Base-by-base conservation (phyloP, 2,329 filamentous ascomycete species). In the Calonectria pteridis region DNA sequence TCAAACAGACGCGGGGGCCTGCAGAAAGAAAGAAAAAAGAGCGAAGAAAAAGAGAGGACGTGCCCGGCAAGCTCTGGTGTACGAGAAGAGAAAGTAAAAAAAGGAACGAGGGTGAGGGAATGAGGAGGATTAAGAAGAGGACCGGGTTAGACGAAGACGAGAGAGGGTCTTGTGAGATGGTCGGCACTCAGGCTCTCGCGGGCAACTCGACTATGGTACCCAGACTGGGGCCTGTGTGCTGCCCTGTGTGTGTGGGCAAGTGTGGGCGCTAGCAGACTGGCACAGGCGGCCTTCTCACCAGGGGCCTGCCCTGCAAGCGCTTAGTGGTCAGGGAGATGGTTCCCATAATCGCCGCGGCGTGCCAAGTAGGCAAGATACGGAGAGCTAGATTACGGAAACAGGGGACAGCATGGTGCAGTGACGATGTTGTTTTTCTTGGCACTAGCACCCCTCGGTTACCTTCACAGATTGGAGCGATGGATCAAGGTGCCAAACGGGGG, bases 11-110 rank as follows among this genome's bases (percentile, higher is more conserved):
- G 76, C 76, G 72, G 67, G 46, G 69, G 72, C 55, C 78, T 77
- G 77, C 55, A 75, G 72, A 65, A 53, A 67, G 37, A 73, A 72
- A 65, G 50, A 67, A 28, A 73, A 72, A 74, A 76, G 73, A 74
- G 79, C 53, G 71, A 76, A 79, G 59, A 59, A 62, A 83, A 83
- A 72, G 82, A 83, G 76, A 81, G 83, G 79, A 84, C 77, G 80
- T 84, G 83, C 81, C 81, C 81, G 84, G 82, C 83, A 81, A 18
- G 77, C 74, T 77, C 74, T 75, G 73, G 75, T 74, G 74, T 76
- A 76, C 74, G 71, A 69, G 70, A 67, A 64, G 65, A 74, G 76
- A 67, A 71, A 69, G 62, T 76, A 71, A 67, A 77, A 74, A 63
- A 67, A 74, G 76, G 76, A 72, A 67, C 76, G 73, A 59, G 73